Percentiles rank a stretch among this genome's conserved stretches.
Conservation (phyloP, 495 filamentous ascomycete species). For the Penicillium flavigenum region DNA sequence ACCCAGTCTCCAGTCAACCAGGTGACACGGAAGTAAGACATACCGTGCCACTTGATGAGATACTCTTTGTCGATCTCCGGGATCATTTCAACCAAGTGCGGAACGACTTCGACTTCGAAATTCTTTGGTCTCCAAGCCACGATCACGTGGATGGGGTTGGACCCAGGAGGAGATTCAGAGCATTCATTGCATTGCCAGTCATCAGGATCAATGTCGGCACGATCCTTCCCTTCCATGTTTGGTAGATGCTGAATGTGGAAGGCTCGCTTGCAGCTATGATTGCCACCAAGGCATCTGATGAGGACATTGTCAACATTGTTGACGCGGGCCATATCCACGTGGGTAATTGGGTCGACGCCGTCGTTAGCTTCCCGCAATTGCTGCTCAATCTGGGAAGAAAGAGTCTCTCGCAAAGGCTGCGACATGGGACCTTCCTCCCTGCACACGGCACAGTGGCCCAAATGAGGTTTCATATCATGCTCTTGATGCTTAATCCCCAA, state of each 20-base stretch:
- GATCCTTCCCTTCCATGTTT: conserved; percentile 30
- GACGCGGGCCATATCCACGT: conserved; percentile 59
- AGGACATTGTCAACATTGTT: conserved; percentile 75
- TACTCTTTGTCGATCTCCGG: conserved; percentile 81
- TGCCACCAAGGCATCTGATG: conserved; percentile 64
- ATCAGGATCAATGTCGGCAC: conserved; percentile 49
- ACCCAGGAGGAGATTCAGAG: conserved; percentile 51
- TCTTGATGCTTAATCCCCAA: conserved; percentile 64
- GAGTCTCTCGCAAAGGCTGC: conserved; percentile 63
- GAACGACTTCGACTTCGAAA: conserved; percentile 40
- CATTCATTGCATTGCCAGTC: conserved; percentile 86
- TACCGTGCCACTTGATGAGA: conserved; percentile 78
- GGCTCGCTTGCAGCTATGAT: conserved; percentile 62
- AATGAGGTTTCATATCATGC: conserved; percentile 64
- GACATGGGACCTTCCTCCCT: conserved; percentile 60
- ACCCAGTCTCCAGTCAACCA: conserved; percentile 94
- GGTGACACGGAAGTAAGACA: conserved; percentile 72
- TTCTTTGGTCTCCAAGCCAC: conserved; percentile 82
- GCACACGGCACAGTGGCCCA: conserved; percentile 70
- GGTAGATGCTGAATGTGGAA: conserved; percentile 81
- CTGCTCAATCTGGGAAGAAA: conserved; percentile 77
- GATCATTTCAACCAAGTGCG: conserved; percentile 50
- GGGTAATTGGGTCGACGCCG: conserved; percentile 71
- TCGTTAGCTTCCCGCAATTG: conserved; percentile 71
- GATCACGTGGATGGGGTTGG: conserved; percentile 53